These are phyloP conservation scores for Vitis cinerea DNA, from an alignment of 164 flowering plant genomes.

Conservation along the genomic window DNA sequence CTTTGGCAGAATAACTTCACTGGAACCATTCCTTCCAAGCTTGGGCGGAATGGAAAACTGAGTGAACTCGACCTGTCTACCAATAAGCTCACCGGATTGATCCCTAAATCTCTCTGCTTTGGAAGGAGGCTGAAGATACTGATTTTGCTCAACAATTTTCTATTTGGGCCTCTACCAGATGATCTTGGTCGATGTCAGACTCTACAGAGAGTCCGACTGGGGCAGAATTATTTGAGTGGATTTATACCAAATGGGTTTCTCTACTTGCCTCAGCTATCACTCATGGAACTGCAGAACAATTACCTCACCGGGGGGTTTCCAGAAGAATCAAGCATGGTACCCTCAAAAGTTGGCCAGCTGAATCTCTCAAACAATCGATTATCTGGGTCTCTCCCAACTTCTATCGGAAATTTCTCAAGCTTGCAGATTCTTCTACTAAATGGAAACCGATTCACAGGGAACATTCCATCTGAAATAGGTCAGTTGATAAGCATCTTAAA, in stretches of 20 bases:
- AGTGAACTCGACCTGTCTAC: constrained; percentile 53
- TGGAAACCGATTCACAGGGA: constrained; percentile 54
- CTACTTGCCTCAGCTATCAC: constrained; percentile 51
- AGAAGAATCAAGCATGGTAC: constrained; percentile 19
- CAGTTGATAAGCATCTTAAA: constrained; percentile 34
- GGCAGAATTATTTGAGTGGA: constrained; percentile 57
- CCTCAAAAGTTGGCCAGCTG: constrained; percentile 45
- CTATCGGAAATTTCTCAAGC: constrained; percentile 50
- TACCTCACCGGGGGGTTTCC: constrained; percentile 44
- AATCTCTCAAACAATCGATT: constrained; percentile 58
- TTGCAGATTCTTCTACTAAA: constrained; percentile 47
- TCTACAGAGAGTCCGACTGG: constrained; percentile 49
- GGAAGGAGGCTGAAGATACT: constrained; percentile 44
- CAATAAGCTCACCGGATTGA: constrained; percentile 59
- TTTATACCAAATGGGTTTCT: constrained; percentile 55
- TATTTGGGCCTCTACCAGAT: constrained; percentile 61
- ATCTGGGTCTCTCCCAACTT: constrained; percentile 50
- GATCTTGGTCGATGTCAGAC: constrained; percentile 54
- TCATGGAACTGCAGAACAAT: constrained; percentile 58
- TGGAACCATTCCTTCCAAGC: constrained; percentile 37
- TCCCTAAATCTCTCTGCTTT: constrained; percentile 51
- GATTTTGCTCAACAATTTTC: constrained; percentile 56
- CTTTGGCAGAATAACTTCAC: constrained; percentile 72
- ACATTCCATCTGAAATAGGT: constrained; percentile 60
- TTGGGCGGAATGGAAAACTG: constrained; percentile 30